Base-by-base conservation (phyloP, 495 filamentous ascomycete species). In the Xylaria flabelliformis region DNA sequence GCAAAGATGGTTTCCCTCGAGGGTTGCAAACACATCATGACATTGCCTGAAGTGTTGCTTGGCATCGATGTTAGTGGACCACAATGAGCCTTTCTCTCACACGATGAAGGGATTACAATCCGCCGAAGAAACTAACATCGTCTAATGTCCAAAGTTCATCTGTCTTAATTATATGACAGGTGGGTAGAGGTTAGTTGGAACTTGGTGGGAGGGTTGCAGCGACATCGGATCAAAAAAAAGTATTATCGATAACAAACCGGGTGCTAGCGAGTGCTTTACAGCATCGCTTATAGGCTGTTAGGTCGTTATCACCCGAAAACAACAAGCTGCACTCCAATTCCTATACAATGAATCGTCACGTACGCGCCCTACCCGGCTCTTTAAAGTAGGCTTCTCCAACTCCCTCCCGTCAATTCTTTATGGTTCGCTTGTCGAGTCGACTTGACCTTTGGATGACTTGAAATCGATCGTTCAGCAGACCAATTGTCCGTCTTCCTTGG, bases 191-290 rank as follows among this genome's bases (percentile, higher is more conserved):
- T 41, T 41, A 41, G 39, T 10, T 42, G 39, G 39, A 42, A 13
- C 39, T 42, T 42, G 42, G 48, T 44, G 36, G 44, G 62, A 58
- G 53, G 42, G 50, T 64, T 46, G 39, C 64, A 63, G 71, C 71
- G 71, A 73, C 44, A 73, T 73, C 71, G 71, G 71, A 68, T 12
- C 34, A 59, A 46, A 73, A 46, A 73, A 67, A 53, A 72, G 26
- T 67, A 72, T 67, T 73, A 73, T 73, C 71, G 71, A 73, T 73
- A 73, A 73, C 64, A 51, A 62, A 59, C 64, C 55, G 70, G 70
- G n/a, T 53, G 67, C 53, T 63, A 29, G 13, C 4, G 58, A 61
- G 58, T 39, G 32, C 34, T 61, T 2, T 21, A 39, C 58, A 39
- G 34, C 58, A 61, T 61, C 67, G 29, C 67, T 62, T 50, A 68